A percentile compares a stretch with the other conserved stretches of the same genome.
These are phyloP conservation scores for Mycena citricolor DNA, from an alignment of 1,284 basidiomycete genomes.

Conservation along the genomic window DNA sequence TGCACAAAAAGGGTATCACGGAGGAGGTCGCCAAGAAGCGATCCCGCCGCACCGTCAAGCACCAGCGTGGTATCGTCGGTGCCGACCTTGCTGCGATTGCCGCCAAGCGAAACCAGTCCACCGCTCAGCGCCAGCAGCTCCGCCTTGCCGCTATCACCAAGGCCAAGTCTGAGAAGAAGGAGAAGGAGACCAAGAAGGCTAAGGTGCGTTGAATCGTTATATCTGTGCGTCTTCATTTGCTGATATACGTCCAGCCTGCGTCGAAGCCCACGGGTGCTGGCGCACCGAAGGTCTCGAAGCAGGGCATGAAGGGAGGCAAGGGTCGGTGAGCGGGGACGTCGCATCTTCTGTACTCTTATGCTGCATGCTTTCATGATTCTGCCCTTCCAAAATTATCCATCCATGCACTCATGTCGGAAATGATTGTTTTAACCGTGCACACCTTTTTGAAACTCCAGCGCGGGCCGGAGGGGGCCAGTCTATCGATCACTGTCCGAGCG, in stretches of 20 bases:
- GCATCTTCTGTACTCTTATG: slow-evolving; percentile 1
- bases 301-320: slow-evolving; percentile 92
- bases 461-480: no score
- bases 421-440: no score
- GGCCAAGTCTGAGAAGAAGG: slow-evolving; percentile 94
- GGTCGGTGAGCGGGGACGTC: slow-evolving; percentile 54
- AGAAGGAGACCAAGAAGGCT: slow-evolving; percentile 91
- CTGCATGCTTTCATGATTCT: no score
- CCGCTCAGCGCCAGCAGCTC: slow-evolving; percentile 81
- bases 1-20: slow-evolving; percentile 99
- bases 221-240: background rate
- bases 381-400: no score
- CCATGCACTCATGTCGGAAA: no score
- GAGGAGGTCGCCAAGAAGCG: slow-evolving; percentile 99
- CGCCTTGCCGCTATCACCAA: slow-evolving; percentile 86
- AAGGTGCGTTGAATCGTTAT: slow-evolving; percentile 56
- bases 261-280: slow-evolving; percentile 52
- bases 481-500: no score
- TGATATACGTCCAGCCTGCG: slow-evolving; percentile 41
- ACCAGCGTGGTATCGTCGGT: slow-evolving; percentile 98
- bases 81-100: slow-evolving; percentile 90
- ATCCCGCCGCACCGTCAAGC: slow-evolving; percentile 95
- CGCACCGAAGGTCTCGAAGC: slow-evolving; percentile 90
- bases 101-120: slow-evolving; percentile 90
- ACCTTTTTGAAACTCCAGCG: no score